Evolutionary conservation across 2,329 filamentous ascomycete genomes (phyloP), one percentile per base, ranked within the genome.

Genomic region (Cladosporium sp.): DNA sequence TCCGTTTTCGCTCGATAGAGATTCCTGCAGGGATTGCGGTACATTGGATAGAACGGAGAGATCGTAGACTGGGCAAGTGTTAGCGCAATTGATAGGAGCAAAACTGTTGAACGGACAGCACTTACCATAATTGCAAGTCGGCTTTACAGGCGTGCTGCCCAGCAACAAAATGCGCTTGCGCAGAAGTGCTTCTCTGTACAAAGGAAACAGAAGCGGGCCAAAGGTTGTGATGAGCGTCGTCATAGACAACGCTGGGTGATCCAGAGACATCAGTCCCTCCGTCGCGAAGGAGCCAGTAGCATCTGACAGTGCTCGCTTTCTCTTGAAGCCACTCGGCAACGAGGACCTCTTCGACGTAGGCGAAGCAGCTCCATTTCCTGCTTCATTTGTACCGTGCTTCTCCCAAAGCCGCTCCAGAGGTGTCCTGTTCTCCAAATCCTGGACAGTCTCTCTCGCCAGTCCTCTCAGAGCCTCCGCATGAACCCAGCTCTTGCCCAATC

Each of bases 31-130:
- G 24, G 86, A 83, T 32, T 85, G 77, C 22, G 93, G 90, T 38
- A 97, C 85, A 59, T 90, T 95, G 39, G 91, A 90, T 29, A 99
- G 77, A 48, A 97, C 80, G n/a, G 92, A 96, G 45, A 97, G 80
- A 66, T 93, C 84, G 71, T 97, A 99, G 55, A 97, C 93, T 92
- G 56, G 15, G n/a, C 1, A 13, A 7, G 12, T 8, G 36, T 48
- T n/a, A 48, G 45, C 22, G n/a, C 9, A 9, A 5, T 5, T 27
- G 22, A 4, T 5, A 9, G 9, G 22, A 27, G 9, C 22, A 27
- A 27, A 9, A 9, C 5, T 27, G 9, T 4, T 4, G 4, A 27
- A 27, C 4, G 5, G 9, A 27, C 5, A 5, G 22, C 22, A 27
- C 24, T 6, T 41, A 48, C 45, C 45, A 41, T 40, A 41, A n/a